A percentile compares a stretch with the other conserved stretches of the same genome.
Conservation (phyloP, 306 rosid genomes). For the Vigna reflexopilosa region DNA sequence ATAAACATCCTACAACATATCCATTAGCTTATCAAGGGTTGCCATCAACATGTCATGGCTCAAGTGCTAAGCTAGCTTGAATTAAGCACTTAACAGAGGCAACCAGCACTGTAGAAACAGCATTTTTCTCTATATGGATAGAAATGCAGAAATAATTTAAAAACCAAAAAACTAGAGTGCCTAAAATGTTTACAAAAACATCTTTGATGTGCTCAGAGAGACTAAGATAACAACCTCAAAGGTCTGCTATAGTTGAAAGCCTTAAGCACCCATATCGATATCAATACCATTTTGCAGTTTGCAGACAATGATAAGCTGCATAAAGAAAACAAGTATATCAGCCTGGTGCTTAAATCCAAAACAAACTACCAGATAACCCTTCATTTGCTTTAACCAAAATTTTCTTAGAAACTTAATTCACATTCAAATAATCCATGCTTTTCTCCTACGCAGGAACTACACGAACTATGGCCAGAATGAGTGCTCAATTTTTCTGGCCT, state of each 20-base stretch:
- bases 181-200: background rate
- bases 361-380: background rate
- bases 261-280: slow-evolving; percentile 36
- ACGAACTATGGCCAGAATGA: too few relatives aligned
- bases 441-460: too few relatives aligned
- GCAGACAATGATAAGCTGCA: slow-evolving; percentile 73
- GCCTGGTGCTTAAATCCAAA: slow-evolving; percentile 24
- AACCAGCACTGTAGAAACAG: background rate
- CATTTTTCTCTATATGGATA: background rate
- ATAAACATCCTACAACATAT: background rate
- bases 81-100: background rate
- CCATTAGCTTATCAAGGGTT: background rate
- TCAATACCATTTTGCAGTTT: slow-evolving; percentile 56
- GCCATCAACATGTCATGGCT: background rate
- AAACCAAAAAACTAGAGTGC: background rate
- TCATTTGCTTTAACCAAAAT: slow-evolving; percentile 17
- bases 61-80: background rate
- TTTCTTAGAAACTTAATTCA: background rate
- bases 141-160: background rate
- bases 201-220: slow-evolving; percentile 1
- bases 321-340: slow-evolving; percentile 18
- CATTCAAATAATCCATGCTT: background rate
- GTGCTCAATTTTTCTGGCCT: too few relatives aligned
- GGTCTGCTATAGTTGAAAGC: slow-evolving; percentile 33
- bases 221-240: slow-evolving; percentile 23